Percentiles rank a stretch among this genome's conserved stretches.
phyloP scores from a whole-genome alignment of 2,329 filamentous ascomycete species.

The Trichoderma sp. region DNA sequence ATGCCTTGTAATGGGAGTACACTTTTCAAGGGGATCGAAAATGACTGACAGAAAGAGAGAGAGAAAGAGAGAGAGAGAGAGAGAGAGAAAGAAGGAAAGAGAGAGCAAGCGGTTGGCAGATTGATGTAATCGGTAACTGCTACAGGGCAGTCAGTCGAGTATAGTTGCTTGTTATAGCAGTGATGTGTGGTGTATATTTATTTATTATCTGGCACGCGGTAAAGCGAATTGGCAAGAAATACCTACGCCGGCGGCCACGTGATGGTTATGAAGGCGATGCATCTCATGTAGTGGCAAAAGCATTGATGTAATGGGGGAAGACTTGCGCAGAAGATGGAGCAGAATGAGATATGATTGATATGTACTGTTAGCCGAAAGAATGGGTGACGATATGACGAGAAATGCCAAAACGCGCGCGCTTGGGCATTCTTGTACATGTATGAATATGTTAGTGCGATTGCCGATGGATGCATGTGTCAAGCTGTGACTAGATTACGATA shows the following conservation, averaged over 20 bases:
- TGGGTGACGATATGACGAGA: conserved; percentile 1
- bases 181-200: conserved; percentile 33
- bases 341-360: conserved; percentile 28
- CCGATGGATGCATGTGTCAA: neutral
- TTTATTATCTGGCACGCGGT: conserved; percentile 29
- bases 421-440: neutral
- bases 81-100: neutral
- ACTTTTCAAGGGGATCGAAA: neutral
- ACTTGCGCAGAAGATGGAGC: conserved; percentile 18
- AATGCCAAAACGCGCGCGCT: neutral
- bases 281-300: conserved; percentile 12
- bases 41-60: neutral
- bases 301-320: conserved; percentile 20
- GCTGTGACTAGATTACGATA: neutral
- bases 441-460: neutral
- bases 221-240: conserved; percentile 6
- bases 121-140: conserved; percentile 10
- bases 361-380: conserved; percentile 1
- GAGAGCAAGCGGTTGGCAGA: conserved; percentile 18
- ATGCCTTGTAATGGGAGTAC: conserved; percentile 56
- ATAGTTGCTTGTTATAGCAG: conserved; percentile 21
- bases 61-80: neutral
- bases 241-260: neutral
- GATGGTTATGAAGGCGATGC: conserved; percentile 15
- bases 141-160: neutral